phyloP scores from a whole-genome alignment of 2,329 filamentous ascomycete genomes.

The Colletotrichum sublineola region DNA sequence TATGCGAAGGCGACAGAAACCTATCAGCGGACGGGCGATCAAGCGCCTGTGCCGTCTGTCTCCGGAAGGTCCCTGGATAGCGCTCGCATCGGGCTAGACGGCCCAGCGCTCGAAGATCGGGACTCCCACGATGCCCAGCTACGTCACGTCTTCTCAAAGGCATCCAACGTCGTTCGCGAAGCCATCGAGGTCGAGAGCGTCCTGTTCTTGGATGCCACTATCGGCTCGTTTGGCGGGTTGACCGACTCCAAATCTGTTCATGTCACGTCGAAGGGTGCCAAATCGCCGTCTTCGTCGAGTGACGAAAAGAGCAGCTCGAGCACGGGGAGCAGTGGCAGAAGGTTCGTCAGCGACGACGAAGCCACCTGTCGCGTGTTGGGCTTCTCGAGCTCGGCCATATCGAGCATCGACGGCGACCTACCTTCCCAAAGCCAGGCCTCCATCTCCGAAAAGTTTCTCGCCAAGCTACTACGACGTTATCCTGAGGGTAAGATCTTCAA shows the following conservation, averaged over 20 bases:
- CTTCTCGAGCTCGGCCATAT: conserved; percentile 52
- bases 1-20: rapidly evolving
- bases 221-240: conserved; percentile 47
- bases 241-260: conserved; percentile 37
- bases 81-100: conserved; percentile 49
- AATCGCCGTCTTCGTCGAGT: conserved; percentile 42
- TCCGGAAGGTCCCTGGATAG: not conserved
- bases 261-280: conserved; percentile 1
- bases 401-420: conserved; percentile 51
- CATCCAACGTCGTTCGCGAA: conserved; percentile 58
- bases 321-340: not conserved
- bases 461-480: conserved; percentile 58
- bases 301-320: conserved; percentile 41
- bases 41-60: not conserved
- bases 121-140: conserved; percentile 15
- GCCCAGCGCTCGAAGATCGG: not conserved
- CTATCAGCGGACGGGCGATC: not conserved
- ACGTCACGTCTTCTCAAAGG: conserved; percentile 56
- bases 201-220: conserved; percentile 41
- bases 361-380: conserved; percentile 53
- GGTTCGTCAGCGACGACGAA: not conserved
- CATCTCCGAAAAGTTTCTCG: conserved; percentile 56
- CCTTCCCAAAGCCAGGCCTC: conserved; percentile 39
- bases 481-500: conserved; percentile 62
- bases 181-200: conserved; percentile 52